phyloP scores from a whole-genome alignment of 208 protist species.

The Wallacemonas sp. region DNA sequence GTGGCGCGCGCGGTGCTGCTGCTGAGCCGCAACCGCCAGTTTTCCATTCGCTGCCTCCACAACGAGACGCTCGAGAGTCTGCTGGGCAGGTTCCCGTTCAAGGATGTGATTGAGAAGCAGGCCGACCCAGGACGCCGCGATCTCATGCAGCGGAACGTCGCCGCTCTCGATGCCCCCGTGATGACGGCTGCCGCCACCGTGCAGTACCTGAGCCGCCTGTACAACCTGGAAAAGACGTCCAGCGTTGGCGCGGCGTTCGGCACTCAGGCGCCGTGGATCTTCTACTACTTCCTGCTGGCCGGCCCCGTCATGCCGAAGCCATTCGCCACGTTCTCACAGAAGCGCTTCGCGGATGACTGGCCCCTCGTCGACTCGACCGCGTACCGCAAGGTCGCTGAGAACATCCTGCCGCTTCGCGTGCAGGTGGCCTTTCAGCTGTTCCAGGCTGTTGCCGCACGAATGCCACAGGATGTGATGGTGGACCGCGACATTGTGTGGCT shows the following conservation, averaged over 20 bases:
- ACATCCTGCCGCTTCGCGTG: constrained; percentile 74
- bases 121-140: not conserved
- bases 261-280: constrained; percentile 46
- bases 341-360: constrained; percentile 74
- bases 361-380: constrained; percentile 78
- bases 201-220: constrained; percentile 38
- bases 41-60: constrained; percentile 4
- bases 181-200: constrained; percentile 28
- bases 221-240: constrained; percentile 27
- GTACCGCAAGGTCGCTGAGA: constrained; percentile 71
- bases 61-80: not conserved
- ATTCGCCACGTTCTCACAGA: constrained; percentile 64
- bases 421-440: constrained; percentile 78
- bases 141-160: constrained; percentile 46
- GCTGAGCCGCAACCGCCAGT: constrained; percentile 12
- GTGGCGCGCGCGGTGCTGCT: constrained; percentile 4
- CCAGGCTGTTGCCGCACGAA: constrained; percentile 9
- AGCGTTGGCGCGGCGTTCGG: constrained; percentile 49
- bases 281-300: constrained; percentile 73
- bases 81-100: not conserved
- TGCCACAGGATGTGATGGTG: constrained; percentile 13
- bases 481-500: constrained; percentile 45
- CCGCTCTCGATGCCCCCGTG: constrained; percentile 61
- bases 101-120: constrained; percentile 10
- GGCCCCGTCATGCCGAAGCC: constrained; percentile 64